Conservation (phyloP, 352 stramenopile species). For the Ophiocytium majus region DNA sequence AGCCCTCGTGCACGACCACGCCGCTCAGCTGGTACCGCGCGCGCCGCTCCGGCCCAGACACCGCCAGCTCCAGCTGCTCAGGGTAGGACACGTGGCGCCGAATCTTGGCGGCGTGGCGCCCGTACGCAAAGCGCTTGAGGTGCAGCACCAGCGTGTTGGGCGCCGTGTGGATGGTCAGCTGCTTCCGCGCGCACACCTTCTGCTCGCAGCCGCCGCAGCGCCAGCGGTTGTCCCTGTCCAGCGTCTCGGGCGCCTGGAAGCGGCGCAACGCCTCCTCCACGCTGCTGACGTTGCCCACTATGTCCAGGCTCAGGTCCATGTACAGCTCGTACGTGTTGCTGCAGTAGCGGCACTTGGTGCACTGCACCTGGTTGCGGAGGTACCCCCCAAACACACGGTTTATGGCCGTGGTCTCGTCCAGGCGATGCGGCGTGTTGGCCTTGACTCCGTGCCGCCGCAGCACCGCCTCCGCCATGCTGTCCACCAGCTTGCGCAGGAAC, state of each 20-base stretch:
- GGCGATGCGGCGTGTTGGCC: constrained; percentile 62
- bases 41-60: constrained; percentile 31
- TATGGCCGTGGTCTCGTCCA: constrained; percentile 70
- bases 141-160: constrained; percentile 81
- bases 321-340: constrained; percentile 77
- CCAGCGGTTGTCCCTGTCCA: constrained; percentile 78
- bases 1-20: constrained; percentile 77
- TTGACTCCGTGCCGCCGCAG: constrained; percentile 69
- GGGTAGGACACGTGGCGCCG: constrained; percentile 76
- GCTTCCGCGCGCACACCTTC: constrained; percentile 54
- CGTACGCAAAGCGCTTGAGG: constrained; percentile 74
- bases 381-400: constrained; percentile 77
- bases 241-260: constrained; percentile 74
- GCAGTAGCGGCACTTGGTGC: constrained; percentile 72
- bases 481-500: constrained; percentile 79
- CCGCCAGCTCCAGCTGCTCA: constrained; percentile 66
- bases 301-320: constrained; percentile 79
- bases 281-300: constrained; percentile 70
- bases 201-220: constrained; percentile 75
- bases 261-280: constrained; percentile 71
- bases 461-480: constrained; percentile 75
- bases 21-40: constrained; percentile 43
- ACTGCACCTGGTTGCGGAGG: constrained; percentile 72
- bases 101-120: constrained; percentile 69
- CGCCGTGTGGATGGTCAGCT: constrained; percentile 70